Base-by-base conservation (phyloP, 2,329 filamentous ascomycete genomes). In the Lachnellula subtilissima region DNA sequence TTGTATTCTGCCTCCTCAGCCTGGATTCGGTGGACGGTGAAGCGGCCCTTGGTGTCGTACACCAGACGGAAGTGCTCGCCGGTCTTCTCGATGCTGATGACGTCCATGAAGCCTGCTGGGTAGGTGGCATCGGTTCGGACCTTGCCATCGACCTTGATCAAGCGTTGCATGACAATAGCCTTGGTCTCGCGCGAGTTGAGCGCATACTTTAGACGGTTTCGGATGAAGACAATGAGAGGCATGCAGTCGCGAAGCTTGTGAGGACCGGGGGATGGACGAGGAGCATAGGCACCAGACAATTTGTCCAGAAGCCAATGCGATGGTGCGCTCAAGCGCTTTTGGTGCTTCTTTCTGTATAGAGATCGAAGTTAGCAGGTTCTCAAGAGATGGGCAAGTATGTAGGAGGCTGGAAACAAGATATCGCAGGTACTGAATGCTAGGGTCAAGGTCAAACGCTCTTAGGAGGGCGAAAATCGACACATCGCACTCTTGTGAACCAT, bases 231-330 rank as follows among this genome's bases (percentile, higher is more conserved):
- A 79, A 99, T 92, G 77, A 99, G 82, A 68, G 94, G 94, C 82
- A 99, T 87, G 83, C 93, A 97, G 82, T 99, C 94, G 77, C 94
- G 89, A 77, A 94, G 85, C 89, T 99, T 99, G 89, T 97, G 93
- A 79, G 94, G 94, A 90, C 94, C 94, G 71, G 84, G 74, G 65
- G 84, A 86, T 66, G 86, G 82, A 72, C 81, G 80, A 71, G 86
- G 86, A 70, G 84, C 86, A 74, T 89, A 93, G 79, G 84, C 82
- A 76, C 94, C 94, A 78, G 91, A 96, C 76, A 99, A 86, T 82
- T 99, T 99, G 90, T 99, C 94, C 78, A 99, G 85, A 76, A 99
- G 90, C 94, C 94, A 99, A 88, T 97, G 94, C 78, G 89, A 95
- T 76, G 94, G 94, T 77, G 94, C 94, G 81, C 89, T 94, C 76